These are phyloP conservation scores for Ustilago nuda DNA, from an alignment of 1,284 basidiomycete species.

Conservation along the genomic window DNA sequence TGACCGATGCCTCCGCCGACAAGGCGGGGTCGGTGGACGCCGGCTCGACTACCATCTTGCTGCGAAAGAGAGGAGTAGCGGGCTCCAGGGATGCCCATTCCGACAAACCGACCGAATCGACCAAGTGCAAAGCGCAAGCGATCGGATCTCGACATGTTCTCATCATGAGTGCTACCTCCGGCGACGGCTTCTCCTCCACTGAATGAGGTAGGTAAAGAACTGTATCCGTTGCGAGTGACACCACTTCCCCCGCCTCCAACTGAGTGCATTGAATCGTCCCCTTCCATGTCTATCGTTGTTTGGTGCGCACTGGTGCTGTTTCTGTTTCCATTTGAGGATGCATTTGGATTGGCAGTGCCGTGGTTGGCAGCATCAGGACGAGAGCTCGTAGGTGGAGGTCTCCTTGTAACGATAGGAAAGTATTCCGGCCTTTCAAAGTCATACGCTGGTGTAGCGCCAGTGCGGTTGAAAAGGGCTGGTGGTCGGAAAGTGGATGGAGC, in stretches of 20 bases:
- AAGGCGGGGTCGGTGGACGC: constrained; percentile 40
- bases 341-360: background rate
- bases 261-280: constrained; percentile 25
- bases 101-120: constrained; percentile 63
- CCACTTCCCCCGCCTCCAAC: constrained; percentile 10
- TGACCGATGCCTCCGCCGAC: constrained; percentile 83
- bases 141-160: constrained; percentile 39
- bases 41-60: constrained; percentile 29
- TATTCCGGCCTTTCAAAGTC: constrained; percentile 63
- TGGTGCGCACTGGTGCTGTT: constrained; percentile 15
- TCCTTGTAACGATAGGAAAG: constrained; percentile 40
- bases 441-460: constrained; percentile 34
- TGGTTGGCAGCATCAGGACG: constrained; percentile 11
- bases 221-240: constrained; percentile 31
- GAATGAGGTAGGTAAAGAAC: constrained; percentile 35
- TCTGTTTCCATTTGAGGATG: background rate
- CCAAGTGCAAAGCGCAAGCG: constrained; percentile 56
- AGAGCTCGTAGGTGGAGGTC: constrained; percentile 32
- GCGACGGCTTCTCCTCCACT: background rate
- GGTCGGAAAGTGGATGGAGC: constrained; percentile 10
- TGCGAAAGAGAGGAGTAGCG: constrained; percentile 52
- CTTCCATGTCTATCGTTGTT: constrained; percentile 39
- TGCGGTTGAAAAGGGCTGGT: constrained; percentile 10
- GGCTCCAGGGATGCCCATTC: constrained; percentile 67
- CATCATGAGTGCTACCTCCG: constrained; percentile 15